phyloP scores from a whole-genome alignment of 2,329 filamentous ascomycete species.

The Epichloe sp. region DNA sequence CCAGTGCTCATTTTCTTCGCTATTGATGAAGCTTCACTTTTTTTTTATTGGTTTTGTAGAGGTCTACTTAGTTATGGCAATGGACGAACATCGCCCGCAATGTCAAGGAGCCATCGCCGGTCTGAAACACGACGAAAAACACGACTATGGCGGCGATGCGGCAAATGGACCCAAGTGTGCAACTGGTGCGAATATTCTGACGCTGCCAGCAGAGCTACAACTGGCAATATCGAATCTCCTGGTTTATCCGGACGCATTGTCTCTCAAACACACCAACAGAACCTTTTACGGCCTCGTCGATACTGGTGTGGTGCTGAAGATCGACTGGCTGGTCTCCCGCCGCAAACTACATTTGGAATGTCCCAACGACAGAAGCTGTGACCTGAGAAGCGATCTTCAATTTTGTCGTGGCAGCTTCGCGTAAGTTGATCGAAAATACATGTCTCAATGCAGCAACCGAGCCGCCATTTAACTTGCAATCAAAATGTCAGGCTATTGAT shows the following conservation, averaged over 20 bases:
- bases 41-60: neutral
- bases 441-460: neutral
- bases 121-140: neutral
- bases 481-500: slow-evolving; percentile 35
- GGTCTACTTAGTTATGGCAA: neutral
- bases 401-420: slow-evolving; percentile 48
- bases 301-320: slow-evolving; percentile 52
- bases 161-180: neutral
- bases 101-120: neutral
- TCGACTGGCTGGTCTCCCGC: slow-evolving; percentile 56
- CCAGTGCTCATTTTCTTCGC: no score
- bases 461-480: neutral
- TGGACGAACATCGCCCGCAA: neutral
- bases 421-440: slow-evolving; percentile 23
- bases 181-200: neutral
- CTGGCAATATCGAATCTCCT: slow-evolving; percentile 46
- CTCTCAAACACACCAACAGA: slow-evolving; percentile 51
- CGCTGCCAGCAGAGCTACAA: slow-evolving; percentile 55
- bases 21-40: no score
- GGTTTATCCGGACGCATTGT: slow-evolving; percentile 57
- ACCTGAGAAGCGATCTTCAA: slow-evolving; percentile 43
- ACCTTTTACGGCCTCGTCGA: slow-evolving; percentile 52
- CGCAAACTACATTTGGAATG: slow-evolving; percentile 51
- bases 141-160: neutral
- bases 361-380: slow-evolving; percentile 44